phyloP scores from a whole-genome alignment of 352 stramenopile genomes.

The Phytopythium chamaehyphon region DNA sequence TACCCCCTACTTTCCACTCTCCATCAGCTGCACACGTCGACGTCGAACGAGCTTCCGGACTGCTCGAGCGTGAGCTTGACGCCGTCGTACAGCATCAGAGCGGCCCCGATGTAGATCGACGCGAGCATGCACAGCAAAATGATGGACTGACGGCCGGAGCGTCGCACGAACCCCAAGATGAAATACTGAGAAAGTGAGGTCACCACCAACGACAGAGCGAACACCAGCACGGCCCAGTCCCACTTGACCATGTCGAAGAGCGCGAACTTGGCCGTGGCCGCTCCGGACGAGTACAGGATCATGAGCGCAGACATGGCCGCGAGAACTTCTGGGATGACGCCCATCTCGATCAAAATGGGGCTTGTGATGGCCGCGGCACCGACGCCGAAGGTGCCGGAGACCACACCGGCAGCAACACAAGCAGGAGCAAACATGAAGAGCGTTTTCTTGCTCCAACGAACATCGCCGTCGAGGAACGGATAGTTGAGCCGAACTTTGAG shows the following conservation, averaged over 20 bases:
- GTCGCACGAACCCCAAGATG: conserved; percentile 39
- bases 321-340: conserved; percentile 44
- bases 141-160: conserved; percentile 40
- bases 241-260: conserved; percentile 46
- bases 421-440: not conserved
- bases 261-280: conserved; percentile 38
- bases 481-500: conserved; percentile 26
- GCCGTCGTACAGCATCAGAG: no score
- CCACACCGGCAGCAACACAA: conserved; percentile 31
- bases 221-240: conserved; percentile 36
- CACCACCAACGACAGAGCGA: conserved; percentile 36
- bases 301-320: conserved; percentile 43
- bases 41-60: no score
- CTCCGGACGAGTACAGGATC: conserved; percentile 43
- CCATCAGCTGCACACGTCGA: no score
- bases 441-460: conserved; percentile 21
- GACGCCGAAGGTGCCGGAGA: conserved; percentile 45
- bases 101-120: conserved; percentile 26
- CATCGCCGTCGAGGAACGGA: conserved; percentile 27
- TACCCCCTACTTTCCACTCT: no score
- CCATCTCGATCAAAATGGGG: conserved; percentile 56
- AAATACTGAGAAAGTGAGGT: conserved; percentile 43
- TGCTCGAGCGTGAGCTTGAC: no score
- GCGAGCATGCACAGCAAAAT: conserved; percentile 47
- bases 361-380: conserved; percentile 52